A percentile compares a stretch with the other conserved stretches of the same genome.
These are phyloP conservation scores for Talaromyces proteolyticus DNA, from an alignment of 495 filamentous ascomycete genomes.

Conservation along the genomic window DNA sequence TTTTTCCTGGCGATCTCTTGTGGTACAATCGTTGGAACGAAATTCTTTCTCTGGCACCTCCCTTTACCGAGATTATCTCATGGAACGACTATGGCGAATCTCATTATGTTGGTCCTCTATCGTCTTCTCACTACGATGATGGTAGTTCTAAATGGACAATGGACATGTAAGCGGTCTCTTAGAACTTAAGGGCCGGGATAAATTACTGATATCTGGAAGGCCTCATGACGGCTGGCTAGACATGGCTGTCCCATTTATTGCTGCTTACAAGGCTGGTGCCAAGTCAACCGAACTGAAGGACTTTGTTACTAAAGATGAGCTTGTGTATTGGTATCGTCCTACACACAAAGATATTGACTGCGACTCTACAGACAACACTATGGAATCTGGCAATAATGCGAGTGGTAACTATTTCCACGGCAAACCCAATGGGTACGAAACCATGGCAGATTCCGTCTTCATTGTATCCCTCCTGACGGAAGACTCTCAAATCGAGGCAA, in stretches of 20 bases:
- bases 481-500: conserved; percentile 37
- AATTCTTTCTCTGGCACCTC: conserved; percentile 42
- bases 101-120: conserved; percentile 44
- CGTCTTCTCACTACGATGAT: conserved; percentile 48
- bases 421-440: conserved; percentile 47
- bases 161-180: conserved; percentile 51
- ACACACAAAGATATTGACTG: conserved; percentile 42
- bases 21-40: conserved; percentile 55
- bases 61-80: conserved; percentile 56
- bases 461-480: conserved; percentile 48
- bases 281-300: conserved; percentile 23
- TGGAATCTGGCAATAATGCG: conserved; percentile 34
- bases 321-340: conserved; percentile 56
- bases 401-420: conserved; percentile 54
- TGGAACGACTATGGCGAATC: conserved; percentile 69
- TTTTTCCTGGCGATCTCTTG: conserved; percentile 49
- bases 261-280: conserved; percentile 52
- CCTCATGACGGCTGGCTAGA: conserved; percentile 57
- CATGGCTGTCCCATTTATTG: conserved; percentile 54
- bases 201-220: conserved; percentile 18
- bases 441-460: conserved; percentile 50
- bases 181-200: too few species aligned
- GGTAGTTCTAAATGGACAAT: conserved; percentile 57
- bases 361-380: conserved; percentile 50
- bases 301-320: conserved; percentile 44